Base-by-base conservation (phyloP, 768 basidiomycete genomes). In the Collybia sordida region DNA sequence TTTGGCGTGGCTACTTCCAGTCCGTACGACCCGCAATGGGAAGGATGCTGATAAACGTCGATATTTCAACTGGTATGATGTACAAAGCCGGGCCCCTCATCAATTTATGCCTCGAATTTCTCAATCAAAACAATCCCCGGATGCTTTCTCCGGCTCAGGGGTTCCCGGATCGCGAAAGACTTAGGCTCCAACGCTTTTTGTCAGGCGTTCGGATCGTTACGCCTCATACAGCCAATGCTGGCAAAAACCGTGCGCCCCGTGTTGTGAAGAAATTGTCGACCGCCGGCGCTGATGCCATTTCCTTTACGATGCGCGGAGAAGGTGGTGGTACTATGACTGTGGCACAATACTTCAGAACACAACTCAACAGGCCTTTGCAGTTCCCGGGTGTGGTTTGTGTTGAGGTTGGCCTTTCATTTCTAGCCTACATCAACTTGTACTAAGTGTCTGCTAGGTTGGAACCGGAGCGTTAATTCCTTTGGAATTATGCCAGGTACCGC, bases 1-100 rank as follows among this genome's bases (percentile, higher is more conserved):
- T 90, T 0, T 88, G 88, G 88, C 75, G 89, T 3, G 90, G 90
- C 0, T 90, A 87, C 48, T 91, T 92, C 66, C 90, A 91, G 61
- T 87, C 85, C 0, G 77, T 90, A 11, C 75, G 90, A 18, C 88
- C 89, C 3, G 80, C 79, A 0, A 74, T 83, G 15, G 82, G 82
- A 0, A 69, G 70, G 0, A 77, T 92, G 58, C 64, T 90, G 22
- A 71, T 91, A 56, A 92, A 91, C 50, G 75, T 92, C 54, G 90
- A 92, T 53, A 87, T 90, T 41, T 81, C 84, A 0, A 88, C 88
- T 0, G 89, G 84, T 0, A 78, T 83, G 22, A 88, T 92, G 85
- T 90, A 85, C 61, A 81, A 80, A 57, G 66, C 78, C 0, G 90
- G 90, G 0, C 61, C 72, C 0, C 71, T 92, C 1, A 67, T 88